Evolutionary conservation across 371 early-diverging fungal genomes (phyloP), one percentile per base, ranked within the genome.

Genomic region (Mortierella sp.): DNA sequence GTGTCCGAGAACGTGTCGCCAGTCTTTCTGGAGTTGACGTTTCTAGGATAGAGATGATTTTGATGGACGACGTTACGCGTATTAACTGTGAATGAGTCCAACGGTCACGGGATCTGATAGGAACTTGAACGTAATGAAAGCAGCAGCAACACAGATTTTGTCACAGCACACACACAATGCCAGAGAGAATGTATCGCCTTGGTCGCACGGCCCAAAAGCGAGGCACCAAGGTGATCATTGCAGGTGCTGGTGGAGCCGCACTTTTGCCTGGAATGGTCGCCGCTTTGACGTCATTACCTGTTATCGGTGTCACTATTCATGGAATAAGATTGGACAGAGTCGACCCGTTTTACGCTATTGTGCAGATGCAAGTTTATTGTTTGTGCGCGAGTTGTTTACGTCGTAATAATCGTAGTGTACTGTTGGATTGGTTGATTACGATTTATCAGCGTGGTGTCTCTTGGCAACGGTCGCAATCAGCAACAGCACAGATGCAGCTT

Each of bases 211-310:
- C 98, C 22, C 93, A 94, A 66, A 86, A 88, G 79, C 91, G 98
- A 63, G 99, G 99, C 0, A 70, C 98, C 30, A 95, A 95, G 87
- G 96, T 93, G 20, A 96, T 98, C 68, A 97, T 98, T 84, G 98
- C 98, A 20, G 98, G 94, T 47, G 99, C 99, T 40, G 99, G 99
- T 43, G 99, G 99, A 47, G 98, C 99, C 20, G 99, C 99, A 30
- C 98, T 97, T 86, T 87, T 98, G 57, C 98, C 99, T 5, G 99
- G 99, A 51, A 98, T 98, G 99, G 97, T 97, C 3, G 98, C 99
- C 37, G 96, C 97, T 35, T 87, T 97, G 85, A 97, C 99, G 0
- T 93, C 97, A 16, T 86, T 98, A 18, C 98, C 98, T 5, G 98
- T 98, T 47, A 94, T 97, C 75, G 99, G 99, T 54, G 98, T 98